phyloP scores from a whole-genome alignment of 208 protist species.

The Trypanosoma mega region DNA sequence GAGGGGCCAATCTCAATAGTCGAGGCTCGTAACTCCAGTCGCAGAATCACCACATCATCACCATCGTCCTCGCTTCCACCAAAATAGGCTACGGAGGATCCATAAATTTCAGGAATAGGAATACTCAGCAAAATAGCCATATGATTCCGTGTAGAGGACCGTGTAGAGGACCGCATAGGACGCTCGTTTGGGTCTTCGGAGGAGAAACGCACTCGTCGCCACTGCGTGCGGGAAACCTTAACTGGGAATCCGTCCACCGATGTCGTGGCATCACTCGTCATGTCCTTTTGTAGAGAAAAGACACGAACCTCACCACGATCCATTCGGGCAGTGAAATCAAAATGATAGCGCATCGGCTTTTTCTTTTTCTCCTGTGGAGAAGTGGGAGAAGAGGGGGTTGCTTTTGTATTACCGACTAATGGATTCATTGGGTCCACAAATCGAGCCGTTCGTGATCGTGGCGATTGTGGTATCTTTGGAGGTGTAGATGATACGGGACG shows the following conservation, averaged over 20 bases:
- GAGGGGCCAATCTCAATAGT: conserved; percentile 74
- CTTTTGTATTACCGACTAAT: too few relatives aligned
- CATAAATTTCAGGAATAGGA: conserved; percentile 50
- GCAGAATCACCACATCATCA: conserved; percentile 43
- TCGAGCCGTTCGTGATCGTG: background rate
- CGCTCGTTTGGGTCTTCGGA: background rate
- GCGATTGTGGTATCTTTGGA: background rate
- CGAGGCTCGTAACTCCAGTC: conserved; percentile 58
- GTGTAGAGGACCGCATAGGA: too few relatives aligned
- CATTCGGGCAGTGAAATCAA: conserved; percentile 59
- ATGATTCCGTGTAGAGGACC: conserved; percentile 6
- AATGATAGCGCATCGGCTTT: conserved; percentile 2
- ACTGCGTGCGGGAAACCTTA: conserved; percentile 10
- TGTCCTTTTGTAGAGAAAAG: conserved; percentile 33
- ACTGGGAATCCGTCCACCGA: background rate
- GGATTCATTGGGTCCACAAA: conserved; percentile 13
- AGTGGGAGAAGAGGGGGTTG: background rate
- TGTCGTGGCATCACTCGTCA: background rate
- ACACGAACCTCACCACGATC: conserved; percentile 41
- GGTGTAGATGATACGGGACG: background rate
- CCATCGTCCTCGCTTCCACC: conserved; percentile 19
- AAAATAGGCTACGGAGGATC: conserved; percentile 28
- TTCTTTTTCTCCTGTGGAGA: background rate
- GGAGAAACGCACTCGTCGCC: conserved; percentile 20
- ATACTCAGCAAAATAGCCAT: conserved; percentile 53